Conservation (phyloP, 805 yeast genomes). For the Spathaspora passalidarum region DNA sequence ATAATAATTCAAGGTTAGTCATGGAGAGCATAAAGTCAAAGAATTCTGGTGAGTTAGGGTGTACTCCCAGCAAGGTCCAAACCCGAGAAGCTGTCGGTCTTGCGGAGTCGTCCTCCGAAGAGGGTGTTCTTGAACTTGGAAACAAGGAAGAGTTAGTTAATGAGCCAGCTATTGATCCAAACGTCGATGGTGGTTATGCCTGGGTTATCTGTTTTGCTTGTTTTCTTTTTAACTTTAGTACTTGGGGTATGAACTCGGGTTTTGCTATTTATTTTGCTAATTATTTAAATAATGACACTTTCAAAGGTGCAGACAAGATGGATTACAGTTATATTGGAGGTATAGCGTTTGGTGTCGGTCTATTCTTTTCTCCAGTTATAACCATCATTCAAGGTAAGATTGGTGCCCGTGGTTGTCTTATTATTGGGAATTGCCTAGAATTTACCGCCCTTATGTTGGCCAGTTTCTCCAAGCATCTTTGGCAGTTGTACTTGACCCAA, state of each 20-base stretch:
- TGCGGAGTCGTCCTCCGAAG: not conserved
- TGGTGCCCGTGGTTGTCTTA: slow-evolving; percentile 39
- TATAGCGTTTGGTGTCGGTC: slow-evolving; percentile 54
- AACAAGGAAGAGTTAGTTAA: not conserved
- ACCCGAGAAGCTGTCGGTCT: not conserved
- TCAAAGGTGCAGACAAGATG: slow-evolving; percentile 51
- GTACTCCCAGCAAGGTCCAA: not conserved
- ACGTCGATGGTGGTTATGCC: slow-evolving; percentile 61
- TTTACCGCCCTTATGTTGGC: slow-evolving; percentile 59
- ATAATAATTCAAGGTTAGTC: not conserved
- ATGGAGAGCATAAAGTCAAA: not conserved
- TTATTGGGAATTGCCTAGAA: slow-evolving; percentile 48
- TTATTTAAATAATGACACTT: slow-evolving; percentile 49
- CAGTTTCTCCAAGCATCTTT: slow-evolving; percentile 51
- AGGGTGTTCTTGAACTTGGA: not conserved
- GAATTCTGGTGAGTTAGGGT: not conserved
- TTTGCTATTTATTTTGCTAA: slow-evolving; percentile 62
- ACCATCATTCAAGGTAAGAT: slow-evolving; percentile 44
- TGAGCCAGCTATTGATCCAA: slow-evolving; percentile 5
- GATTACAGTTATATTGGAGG: slow-evolving; percentile 73
- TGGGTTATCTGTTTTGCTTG: slow-evolving; percentile 60
- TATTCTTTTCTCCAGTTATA: slow-evolving; percentile 50
- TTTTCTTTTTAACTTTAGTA: slow-evolving; percentile 48
- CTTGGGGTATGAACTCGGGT: slow-evolving; percentile 75
- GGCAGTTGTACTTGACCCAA: slow-evolving; percentile 70